phyloP scores from a whole-genome alignment of 148 eudicot species.

The Cornus florida region DNA sequence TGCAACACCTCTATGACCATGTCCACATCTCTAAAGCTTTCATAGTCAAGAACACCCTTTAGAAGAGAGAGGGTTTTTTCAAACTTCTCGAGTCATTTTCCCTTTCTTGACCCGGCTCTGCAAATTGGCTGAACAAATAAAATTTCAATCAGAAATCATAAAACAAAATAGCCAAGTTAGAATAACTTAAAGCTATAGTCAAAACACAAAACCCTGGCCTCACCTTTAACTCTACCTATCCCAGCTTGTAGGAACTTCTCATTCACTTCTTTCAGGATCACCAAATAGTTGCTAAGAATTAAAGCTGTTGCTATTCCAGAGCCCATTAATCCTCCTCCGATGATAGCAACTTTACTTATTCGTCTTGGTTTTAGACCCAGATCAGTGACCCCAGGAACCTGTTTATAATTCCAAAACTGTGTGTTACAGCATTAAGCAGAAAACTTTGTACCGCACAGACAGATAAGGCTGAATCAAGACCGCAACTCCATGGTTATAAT shows the following conservation, averaged over 20 bases:
- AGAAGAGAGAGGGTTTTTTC: slow-evolving; percentile 77
- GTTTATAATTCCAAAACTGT: slow-evolving; percentile 11
- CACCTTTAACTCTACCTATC: slow-evolving; percentile 79
- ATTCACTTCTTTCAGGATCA: slow-evolving; percentile 89
- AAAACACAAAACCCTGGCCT: slow-evolving; percentile 15
- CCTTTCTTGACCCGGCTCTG: slow-evolving; percentile 93
- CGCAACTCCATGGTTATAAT: not conserved
- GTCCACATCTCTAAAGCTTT: slow-evolving; percentile 85
- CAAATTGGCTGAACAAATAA: slow-evolving; percentile 62
- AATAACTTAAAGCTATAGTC: slow-evolving; percentile 9
- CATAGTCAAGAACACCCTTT: slow-evolving; percentile 76
- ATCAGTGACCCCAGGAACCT: slow-evolving; percentile 95
- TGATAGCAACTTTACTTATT: slow-evolving; percentile 78
- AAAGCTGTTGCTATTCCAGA: slow-evolving; percentile 96
- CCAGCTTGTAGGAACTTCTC: slow-evolving; percentile 77
- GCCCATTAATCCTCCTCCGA: slow-evolving; percentile 98
- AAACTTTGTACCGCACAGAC: not conserved
- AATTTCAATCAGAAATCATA: not conserved
- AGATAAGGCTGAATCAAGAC: not conserved
- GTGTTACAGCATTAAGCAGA: not conserved
- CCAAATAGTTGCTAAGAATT: slow-evolving; percentile 68
- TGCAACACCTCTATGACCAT: slow-evolving; percentile 89
- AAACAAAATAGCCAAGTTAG: not conserved
- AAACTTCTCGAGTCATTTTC: slow-evolving; percentile 73
- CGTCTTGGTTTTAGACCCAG: slow-evolving; percentile 68